These are phyloP conservation scores for Pseudonitzschia pungens DNA, from an alignment of 108 stramenopile species.

Conservation along the genomic window DNA sequence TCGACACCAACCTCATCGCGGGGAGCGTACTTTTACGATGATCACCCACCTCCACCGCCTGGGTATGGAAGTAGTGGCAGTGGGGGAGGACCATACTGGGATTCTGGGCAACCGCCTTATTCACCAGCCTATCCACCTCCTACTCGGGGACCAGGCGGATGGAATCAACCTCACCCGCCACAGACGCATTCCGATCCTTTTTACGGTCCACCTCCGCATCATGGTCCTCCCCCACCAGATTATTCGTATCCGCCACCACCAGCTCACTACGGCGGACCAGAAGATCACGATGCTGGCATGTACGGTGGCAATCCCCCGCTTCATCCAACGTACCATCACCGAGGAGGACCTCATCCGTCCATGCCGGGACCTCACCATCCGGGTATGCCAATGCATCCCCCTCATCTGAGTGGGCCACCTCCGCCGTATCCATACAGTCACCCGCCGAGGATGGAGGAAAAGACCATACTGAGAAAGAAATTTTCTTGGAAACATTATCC, in stretches of 20 bases:
- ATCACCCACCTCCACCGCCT: constrained; percentile 13
- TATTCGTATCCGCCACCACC: constrained; percentile 6
- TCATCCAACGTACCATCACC: constrained; percentile 2
- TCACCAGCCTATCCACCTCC: constrained; percentile 15
- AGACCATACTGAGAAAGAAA: constrained; percentile 72
- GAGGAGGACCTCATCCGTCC: background rate
- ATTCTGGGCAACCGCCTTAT: constrained; percentile 4
- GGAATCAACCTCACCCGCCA: constrained; percentile 1
- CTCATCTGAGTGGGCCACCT: constrained; percentile 6
- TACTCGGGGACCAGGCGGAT: background rate
- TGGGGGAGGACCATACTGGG: constrained; percentile 1
- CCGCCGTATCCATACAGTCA: constrained; percentile 54
- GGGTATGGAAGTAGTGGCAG: constrained; percentile 10
- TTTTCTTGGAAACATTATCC: constrained; percentile 91
- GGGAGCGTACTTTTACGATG: constrained; percentile 16
- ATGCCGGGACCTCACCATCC: constrained; percentile 5
- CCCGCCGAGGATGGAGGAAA: constrained; percentile 51
- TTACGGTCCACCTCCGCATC: constrained; percentile 15
- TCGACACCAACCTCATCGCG: constrained; percentile 8
- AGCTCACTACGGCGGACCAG: constrained; percentile 5
- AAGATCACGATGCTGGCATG: constrained; percentile 5
- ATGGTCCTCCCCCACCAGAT: constrained; percentile 10
- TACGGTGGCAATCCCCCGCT: background rate
- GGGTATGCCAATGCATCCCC: constrained; percentile 14
- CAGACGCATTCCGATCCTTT: constrained; percentile 1